Base-by-base conservation (phyloP, 148 eudicot genomes). In the Rheum nobile region DNA sequence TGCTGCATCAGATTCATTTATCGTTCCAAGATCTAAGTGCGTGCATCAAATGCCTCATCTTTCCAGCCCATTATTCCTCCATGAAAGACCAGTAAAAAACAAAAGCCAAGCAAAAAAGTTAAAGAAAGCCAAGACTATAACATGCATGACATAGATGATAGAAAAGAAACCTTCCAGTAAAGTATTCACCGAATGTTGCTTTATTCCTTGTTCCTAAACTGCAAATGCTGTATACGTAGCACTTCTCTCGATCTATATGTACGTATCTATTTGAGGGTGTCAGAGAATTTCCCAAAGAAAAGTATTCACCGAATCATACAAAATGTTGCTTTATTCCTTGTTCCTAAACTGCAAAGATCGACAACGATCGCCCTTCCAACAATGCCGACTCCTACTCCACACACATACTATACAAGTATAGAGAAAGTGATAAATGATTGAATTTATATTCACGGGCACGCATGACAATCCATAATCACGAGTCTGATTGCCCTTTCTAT, bases 51-150 rank as follows among this genome's bases (percentile, higher is more conserved):
- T 34, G 38, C 39, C 70, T 65, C 70, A 65, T 65, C 70, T 65
- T 65, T 65, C 70, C 70, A 65, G 70, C 70, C 22, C 32, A 65
- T 19, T 4, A 34, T 65, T 65, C 70, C 70, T 65, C 39, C 41
- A 65, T 65, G 70, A 29, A 65, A 65, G 70, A 65, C 70, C 39
- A 34, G 70, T 65, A 41, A 65, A 65, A 34, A 65, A 65, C 17
- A 32, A 65, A 12, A 43, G 46, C 8, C 3, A 31, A 24, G 14
- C 46, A 55, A 22, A 54, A 34, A 14, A 54, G 57, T 50, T 19
- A 29, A 29, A 59, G 34, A 29, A 14, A 29, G 67, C 28, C 11
- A 26, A 24, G 67, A 29, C 37, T 29, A 11, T 29, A 59, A 59
- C 67, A 59, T 59, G 67, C 67, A 59, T 29, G 3, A 8, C 29